These are phyloP conservation scores for Trichoderma harzianum DNA, from an alignment of 2,329 filamentous ascomycete genomes.

Conservation along the genomic window DNA sequence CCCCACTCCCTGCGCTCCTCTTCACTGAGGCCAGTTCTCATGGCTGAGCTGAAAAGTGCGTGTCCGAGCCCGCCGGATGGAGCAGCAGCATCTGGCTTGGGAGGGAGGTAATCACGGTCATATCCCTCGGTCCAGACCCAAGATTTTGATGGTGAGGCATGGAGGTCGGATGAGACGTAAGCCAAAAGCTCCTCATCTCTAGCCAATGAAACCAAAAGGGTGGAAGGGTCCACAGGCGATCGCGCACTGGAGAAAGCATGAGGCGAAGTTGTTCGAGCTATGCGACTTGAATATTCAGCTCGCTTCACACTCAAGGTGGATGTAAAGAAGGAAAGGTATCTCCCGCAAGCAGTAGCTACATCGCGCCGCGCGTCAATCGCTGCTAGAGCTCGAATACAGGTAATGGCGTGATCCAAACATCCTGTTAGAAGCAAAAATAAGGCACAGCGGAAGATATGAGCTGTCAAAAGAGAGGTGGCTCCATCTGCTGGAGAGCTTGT, in stretches of 20 bases:
- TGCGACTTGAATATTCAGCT: slow-evolving; percentile 41
- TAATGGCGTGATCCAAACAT: slow-evolving; percentile 68
- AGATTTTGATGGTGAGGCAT: slow-evolving; percentile 69
- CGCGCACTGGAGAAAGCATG: slow-evolving; percentile 30
- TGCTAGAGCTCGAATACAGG: slow-evolving; percentile 68
- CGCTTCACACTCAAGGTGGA: slow-evolving; percentile 59
- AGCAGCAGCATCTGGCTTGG: slow-evolving; percentile 21
- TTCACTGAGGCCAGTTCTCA: slow-evolving; percentile 50
- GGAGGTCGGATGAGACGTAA: slow-evolving; percentile 82
- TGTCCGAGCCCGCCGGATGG: slow-evolving; percentile 31
- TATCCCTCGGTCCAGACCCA: slow-evolving; percentile 73
- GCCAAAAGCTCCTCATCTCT: slow-evolving; percentile 84
- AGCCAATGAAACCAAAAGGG: slow-evolving; percentile 33
- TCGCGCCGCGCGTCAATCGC: slow-evolving; percentile 69
- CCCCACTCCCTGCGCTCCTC: slow-evolving; percentile 67
- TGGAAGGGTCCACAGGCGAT: slow-evolving; percentile 32
- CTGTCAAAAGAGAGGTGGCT: slow-evolving; percentile 71
- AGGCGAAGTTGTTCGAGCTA: slow-evolving; percentile 34
- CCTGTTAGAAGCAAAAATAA: slow-evolving; percentile 74
- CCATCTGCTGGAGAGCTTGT: slow-evolving; percentile 60
- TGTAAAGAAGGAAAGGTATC: slow-evolving; percentile 79
- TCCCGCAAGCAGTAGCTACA: slow-evolving; percentile 74
- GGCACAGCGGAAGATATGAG: slow-evolving; percentile 83
- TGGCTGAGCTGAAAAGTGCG: slow-evolving; percentile 44
- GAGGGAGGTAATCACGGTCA: slow-evolving; percentile 45